Evolutionary conservation across 176 grass and related monocot genomes (phyloP), one percentile per base, ranked within the genome.

Genomic region (Rhynchospora pubera): DNA sequence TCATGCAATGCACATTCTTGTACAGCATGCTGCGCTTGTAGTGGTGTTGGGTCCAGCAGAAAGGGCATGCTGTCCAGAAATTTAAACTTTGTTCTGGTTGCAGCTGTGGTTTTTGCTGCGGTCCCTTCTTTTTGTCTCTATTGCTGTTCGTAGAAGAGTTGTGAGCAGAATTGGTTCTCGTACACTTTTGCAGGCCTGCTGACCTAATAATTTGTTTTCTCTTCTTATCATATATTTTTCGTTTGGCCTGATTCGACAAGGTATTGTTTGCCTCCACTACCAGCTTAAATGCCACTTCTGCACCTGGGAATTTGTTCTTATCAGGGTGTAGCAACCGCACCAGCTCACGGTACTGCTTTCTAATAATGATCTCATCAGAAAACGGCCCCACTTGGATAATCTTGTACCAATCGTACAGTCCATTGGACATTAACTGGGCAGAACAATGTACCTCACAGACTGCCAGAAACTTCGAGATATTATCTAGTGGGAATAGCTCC

Each of bases 231-330:
- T 98, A 89, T 42, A 74, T 45, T 43, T n/a, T 57, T 23, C 92
- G 88, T 59, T 85, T 94, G 19, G 57, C 62, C 84, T 10, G 71
- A 45, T 98, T 90, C 60, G 85, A 98, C 39, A 98, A 60, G 77
- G 86, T 76, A 63, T 82, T 70, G 64, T 94, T 55, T 64, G 95
- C 95, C 84, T 98, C 95, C 5, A 80, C 83, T 82, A 94, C 80
- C 77, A 98, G 86, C 68, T 98, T 98, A 83, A 98, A 98, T 64
- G 95, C 95, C 81, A 87, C 88, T 77, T 98, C 95, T 85, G 95
- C 90, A 79, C 95, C 95, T 62, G 53, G 85, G 60, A 89, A 93
- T 82, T 85, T 81, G 83, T 98, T 98, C 86, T 98, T 94, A 80
- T 98, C 92, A 52, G 92, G 90, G 87, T 98, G 95, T 82, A 98